Evolutionary conservation across 148 eudicot species (phyloP), one percentile per base, ranked within the genome.

Genomic region (Chenopodium formosanum): DNA sequence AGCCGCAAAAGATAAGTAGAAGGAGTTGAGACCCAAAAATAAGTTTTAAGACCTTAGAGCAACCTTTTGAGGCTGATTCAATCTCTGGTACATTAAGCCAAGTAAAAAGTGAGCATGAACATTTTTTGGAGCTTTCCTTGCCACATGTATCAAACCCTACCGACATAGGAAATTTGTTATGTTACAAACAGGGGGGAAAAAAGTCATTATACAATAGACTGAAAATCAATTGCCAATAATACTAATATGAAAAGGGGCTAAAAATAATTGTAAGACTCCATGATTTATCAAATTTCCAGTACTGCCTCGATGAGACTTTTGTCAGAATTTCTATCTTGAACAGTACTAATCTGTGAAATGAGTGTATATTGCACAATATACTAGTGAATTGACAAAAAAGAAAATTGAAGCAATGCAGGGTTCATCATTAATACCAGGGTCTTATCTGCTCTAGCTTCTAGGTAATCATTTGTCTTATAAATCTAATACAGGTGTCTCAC

Each of bases 61-160:
- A 85, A 94, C 98, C 97, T 96, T 94, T 81, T 92, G 95, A 50
- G 99, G 89, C 86, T 94, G 99, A 83, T 92, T 91, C 91, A 92
- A 85, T 77, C 95, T 87, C 86, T 97, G 99, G 89, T 92, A 90
- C 97, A 97, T 97, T 71, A 97, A 88, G 58, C 99, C 99, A 70
- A 94, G 90, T 80, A 97, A 79, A 88, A 92, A 97, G 82, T 94
- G 98, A 78, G 97, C 97, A 83, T 97, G 99, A 23, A 95, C 95
- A 87, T 97, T 97, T 87, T 97, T 97, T 32, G 99, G 97, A 89
- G 92, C 94, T 92, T 97, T 97, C 83, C 92, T 86, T 78, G 97
- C 95, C 76, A 97, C 98, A 80, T 94, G 97, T 76, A 89, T 88
- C 89, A 97, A 84, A 29, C 95, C 99, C 99, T 97, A 76, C 74